Base-by-base conservation (phyloP, 2,329 filamentous ascomycete genomes). In the Plenodomus lindquistii region DNA sequence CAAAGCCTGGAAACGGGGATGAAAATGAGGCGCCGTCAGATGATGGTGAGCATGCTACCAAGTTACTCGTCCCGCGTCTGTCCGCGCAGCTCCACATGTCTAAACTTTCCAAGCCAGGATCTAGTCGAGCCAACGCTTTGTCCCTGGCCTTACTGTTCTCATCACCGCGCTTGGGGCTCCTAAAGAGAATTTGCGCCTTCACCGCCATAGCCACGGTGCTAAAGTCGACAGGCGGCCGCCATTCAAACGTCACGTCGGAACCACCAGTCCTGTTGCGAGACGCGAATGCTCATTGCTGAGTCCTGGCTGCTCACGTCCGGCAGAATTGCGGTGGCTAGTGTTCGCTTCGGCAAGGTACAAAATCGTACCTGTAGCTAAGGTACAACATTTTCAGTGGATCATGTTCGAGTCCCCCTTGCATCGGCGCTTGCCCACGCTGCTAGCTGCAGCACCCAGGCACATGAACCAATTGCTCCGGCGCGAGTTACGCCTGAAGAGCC, bases 311-410 rank as follows among this genome's bases (percentile, higher is more conserved):
- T 42, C 34, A 54, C 42, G 42, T 36, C 54, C 56, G 55, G 54
- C 40, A 50, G 44, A 47, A 55, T 24, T 45, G 56, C 57, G 55
- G 59, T 55, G 63, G 59, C 55, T 67, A 64, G 64, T 48, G 52
- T 69, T 71, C 69, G 69, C 67, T 71, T 70, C 69, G 57, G 69
- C 59, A 71, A 71, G 69, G 69, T 71, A 71, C 69, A 67, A 59
- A 69, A 62, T 59, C 62, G 67, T 62, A 57, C 59, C 47, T 31
- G 6, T 31, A 31, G 27, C 27, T 31, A 31, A 31, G 27, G 27
- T 31, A 31, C 27, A 31, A 65, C 52, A 42, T 52, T 44, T 50
- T 56, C 44, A 58, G 68, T 67, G 67, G 64, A 69, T 65, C 65
- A 57, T 59, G 57, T 55, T 67, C 56, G 55, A 63, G 54, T 58